Conservation (phyloP, 345 rosid species). For the Cardamine resedifolia region DNA sequence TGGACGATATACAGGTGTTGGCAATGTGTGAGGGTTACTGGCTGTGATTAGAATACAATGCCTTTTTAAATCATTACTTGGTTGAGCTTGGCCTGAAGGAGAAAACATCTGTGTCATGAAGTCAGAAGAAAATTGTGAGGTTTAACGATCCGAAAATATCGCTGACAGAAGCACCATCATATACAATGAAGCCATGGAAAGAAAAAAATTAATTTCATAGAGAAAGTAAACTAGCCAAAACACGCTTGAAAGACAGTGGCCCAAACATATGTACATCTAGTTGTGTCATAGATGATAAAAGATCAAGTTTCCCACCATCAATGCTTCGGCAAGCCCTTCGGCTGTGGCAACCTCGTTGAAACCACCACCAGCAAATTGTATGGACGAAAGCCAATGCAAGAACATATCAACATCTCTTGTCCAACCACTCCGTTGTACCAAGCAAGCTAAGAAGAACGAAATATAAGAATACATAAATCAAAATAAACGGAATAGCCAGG, state of each 20-base stretch:
- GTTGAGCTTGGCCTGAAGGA: conserved; percentile 67
- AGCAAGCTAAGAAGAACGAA: conserved; percentile 59
- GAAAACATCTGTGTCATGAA: conserved; percentile 68
- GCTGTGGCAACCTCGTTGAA: conserved; percentile 94
- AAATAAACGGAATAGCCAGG: not conserved
- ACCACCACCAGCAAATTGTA: conserved; percentile 91
- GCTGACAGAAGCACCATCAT: conserved; percentile 18
- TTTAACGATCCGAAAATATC: conserved; percentile 11
- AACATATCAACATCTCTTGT: conserved; percentile 80
- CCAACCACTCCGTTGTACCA: conserved; percentile 95
- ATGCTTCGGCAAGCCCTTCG: conserved; percentile 95
- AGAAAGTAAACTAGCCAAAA: conserved; percentile 12
- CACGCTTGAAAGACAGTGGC: not conserved
- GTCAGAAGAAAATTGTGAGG: conserved; percentile 31
- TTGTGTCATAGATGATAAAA: conserved; percentile 8
- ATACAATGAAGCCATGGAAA: not conserved
- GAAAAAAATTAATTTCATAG: not conserved
- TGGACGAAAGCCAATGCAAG: conserved; percentile 72
- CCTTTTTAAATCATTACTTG: conserved; percentile 66
- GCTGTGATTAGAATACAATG: conserved; percentile 92
- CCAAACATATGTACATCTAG: conserved; percentile 6
- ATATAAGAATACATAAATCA: not conserved
- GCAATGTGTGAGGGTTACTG: conserved; percentile 86
- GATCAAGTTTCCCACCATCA: conserved; percentile 60
- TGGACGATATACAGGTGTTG: conserved; percentile 91